Percentiles rank a stretch among this genome's conserved stretches.
phyloP scores from a whole-genome alignment of 768 basidiomycete species.

The Leccinum variicolor region DNA sequence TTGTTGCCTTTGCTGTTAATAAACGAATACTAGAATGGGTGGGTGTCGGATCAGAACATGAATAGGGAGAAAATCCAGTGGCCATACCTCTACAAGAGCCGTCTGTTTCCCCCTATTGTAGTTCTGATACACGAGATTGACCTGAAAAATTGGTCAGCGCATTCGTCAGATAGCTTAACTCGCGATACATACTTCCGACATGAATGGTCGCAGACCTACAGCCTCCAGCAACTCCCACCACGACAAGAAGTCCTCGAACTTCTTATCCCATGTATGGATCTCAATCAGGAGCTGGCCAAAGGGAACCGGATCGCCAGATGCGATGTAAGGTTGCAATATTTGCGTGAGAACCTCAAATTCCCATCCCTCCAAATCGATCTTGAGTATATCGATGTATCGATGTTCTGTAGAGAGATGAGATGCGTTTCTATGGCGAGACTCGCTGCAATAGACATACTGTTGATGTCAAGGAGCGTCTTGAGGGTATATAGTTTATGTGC shows the following conservation, averaged over 20 bases:
- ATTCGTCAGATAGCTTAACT: not conserved
- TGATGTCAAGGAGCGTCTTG: conserved; percentile 40
- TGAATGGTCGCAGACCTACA: conserved; percentile 46
- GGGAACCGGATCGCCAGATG: conserved; percentile 37
- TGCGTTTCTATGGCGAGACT: not conserved
- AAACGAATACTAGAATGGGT: conserved; percentile 45
- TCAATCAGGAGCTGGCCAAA: conserved; percentile 49
- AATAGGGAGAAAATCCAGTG: not conserved
- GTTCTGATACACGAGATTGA: conserved; percentile 57
- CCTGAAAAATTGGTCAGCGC: conserved; percentile 30
- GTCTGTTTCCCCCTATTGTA: conserved; percentile 45
- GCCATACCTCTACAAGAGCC: conserved; percentile 48
- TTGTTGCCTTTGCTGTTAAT: conserved; percentile 50
- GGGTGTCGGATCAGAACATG: not conserved
- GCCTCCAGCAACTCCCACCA: conserved; percentile 49
- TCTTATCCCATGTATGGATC: conserved; percentile 39
- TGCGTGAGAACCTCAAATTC: conserved; percentile 43
- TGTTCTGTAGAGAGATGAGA: conserved; percentile 24
- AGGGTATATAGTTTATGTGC: conserved; percentile 44
- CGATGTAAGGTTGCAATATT: conserved; percentile 37
- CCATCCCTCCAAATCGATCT: conserved; percentile 48
- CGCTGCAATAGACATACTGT: conserved; percentile 30
- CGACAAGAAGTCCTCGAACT: conserved; percentile 33
- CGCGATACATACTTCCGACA: conserved; percentile 36
- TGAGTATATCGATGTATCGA: conserved; percentile 38